Evolutionary conservation across 805 yeast genomes (phyloP).

Genomic region (Hanseniaspora guilliermondii): DNA sequence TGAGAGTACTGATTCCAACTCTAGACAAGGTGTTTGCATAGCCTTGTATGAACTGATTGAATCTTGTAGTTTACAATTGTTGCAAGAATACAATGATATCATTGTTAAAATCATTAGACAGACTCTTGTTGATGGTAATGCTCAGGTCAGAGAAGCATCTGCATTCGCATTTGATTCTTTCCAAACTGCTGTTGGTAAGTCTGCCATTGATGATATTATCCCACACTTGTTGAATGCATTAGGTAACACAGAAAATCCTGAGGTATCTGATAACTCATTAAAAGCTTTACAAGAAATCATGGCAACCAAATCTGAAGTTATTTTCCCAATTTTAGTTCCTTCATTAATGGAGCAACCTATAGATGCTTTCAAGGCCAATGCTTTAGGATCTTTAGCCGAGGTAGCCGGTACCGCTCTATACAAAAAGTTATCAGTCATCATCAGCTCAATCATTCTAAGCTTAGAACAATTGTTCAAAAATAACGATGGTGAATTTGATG

Average conservation of each 20-base stretch:
- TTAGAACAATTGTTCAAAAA: slow-evolving; percentile 29
- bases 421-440: slow-evolving; percentile 57
- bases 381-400: slow-evolving; percentile 73
- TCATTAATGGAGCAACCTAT: slow-evolving; percentile 71
- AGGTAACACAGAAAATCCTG: slow-evolving; percentile 32
- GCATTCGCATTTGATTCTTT: slow-evolving; percentile 82
- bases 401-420: slow-evolving; percentile 79
- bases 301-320: slow-evolving; percentile 77
- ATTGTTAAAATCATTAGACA: slow-evolving; percentile 66
- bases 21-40: slow-evolving; percentile 92
- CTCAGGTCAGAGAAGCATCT: slow-evolving; percentile 76
- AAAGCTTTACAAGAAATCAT: slow-evolving; percentile 82
- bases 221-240: slow-evolving; percentile 70
- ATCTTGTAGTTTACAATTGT: slow-evolving; percentile 51
- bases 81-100: slow-evolving; percentile 50
- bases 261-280: slow-evolving; percentile 60
- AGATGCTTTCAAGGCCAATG: slow-evolving; percentile 71
- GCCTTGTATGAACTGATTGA: slow-evolving; percentile 77
- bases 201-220: slow-evolving; percentile 75
- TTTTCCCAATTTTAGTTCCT: slow-evolving; percentile 88
- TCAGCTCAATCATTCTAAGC: slow-evolving; percentile 60
- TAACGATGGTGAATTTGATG: slow-evolving; percentile 29
- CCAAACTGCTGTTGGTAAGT: slow-evolving; percentile 69
- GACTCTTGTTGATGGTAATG: slow-evolving; percentile 63
- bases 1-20: slow-evolving; percentile 55